Percentiles rank a stretch among this genome's conserved stretches.
phyloP scores from a whole-genome alignment of 2,329 filamentous ascomycete genomes.

The Talaromyces sp. region DNA sequence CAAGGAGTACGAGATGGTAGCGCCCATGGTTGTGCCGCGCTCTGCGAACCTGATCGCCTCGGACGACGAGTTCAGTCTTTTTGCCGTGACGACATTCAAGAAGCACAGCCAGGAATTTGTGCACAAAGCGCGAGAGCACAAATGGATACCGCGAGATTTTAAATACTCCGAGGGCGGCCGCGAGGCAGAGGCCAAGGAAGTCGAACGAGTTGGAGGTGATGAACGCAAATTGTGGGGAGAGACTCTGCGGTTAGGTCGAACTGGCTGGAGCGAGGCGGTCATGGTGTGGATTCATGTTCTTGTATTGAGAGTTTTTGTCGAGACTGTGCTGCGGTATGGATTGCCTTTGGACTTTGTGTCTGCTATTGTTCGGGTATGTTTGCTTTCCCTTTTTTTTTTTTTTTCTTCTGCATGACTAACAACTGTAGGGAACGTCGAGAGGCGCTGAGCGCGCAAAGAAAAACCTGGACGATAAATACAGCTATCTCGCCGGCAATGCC shows the following conservation, averaged over 20 bases:
- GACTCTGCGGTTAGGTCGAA: conserved; percentile 75
- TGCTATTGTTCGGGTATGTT: conserved; percentile 71
- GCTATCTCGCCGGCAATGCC: conserved; percentile 89
- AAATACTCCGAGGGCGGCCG: conserved; percentile 85
- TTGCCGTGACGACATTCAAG: conserved; percentile 87
- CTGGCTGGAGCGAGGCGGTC: conserved; percentile 92
- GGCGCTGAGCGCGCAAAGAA: conserved; percentile 69
- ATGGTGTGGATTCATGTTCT: conserved; percentile 96
- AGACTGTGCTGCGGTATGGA: conserved; percentile 95
- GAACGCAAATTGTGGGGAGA: conserved; percentile 92
- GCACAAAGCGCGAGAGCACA: conserved; percentile 84
- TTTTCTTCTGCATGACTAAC: neutral
- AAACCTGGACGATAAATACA: conserved; percentile 77
- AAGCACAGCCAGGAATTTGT: conserved; percentile 83
- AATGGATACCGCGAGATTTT: conserved; percentile 93
- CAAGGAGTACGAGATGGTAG: conserved; percentile 78
- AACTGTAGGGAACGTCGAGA: conserved; percentile 72
- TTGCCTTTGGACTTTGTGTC: conserved; percentile 85
- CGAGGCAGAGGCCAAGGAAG: conserved; percentile 82
- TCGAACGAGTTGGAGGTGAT: conserved; percentile 74
- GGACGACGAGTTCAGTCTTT: conserved; percentile 86
- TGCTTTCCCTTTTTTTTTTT: neutral
- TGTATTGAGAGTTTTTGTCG: conserved; percentile 87
- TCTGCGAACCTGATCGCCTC: conserved; percentile 73
- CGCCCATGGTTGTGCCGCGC: conserved; percentile 88